Conservation (phyloP, 306 rosid genomes). For the Sindora glabra region DNA sequence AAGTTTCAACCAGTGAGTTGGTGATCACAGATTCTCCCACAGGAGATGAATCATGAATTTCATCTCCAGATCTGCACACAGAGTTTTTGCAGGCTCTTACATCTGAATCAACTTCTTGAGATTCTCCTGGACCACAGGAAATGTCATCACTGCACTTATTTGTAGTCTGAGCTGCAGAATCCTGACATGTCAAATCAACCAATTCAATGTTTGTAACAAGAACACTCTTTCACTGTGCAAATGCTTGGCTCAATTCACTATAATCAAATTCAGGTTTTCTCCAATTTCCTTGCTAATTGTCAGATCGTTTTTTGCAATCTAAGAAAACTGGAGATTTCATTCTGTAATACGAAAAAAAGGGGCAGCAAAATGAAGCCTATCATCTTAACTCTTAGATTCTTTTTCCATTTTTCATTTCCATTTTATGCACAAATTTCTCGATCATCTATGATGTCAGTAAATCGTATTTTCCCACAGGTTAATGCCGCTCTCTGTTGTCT, state of each 20-base stretch:
- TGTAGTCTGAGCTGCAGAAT: constrained; percentile 32
- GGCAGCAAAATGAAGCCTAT: not conserved
- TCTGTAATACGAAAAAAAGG: not conserved
- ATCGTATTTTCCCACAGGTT: too few species aligned
- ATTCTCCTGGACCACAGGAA: constrained; percentile 30
- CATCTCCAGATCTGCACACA: constrained; percentile 30
- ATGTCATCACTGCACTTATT: constrained; percentile 31
- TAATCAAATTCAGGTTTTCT: not conserved
- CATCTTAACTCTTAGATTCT: too few species aligned
- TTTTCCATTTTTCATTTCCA: not conserved
- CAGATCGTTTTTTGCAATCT: not conserved
- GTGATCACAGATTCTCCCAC: constrained; percentile 32
- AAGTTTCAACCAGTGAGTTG: constrained; percentile 38
- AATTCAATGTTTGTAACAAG: constrained; percentile 6
- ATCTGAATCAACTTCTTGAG: constrained; percentile 42
- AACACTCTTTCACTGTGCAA: constrained; percentile 1
- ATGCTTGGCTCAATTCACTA: not conserved
- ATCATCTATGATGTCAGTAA: not conserved
- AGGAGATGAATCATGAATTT: constrained; percentile 31
- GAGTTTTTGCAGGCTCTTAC: constrained; percentile 30
- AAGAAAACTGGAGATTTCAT: not conserved
- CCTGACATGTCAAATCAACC: constrained; percentile 48
- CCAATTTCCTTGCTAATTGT: not conserved
- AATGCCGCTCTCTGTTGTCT: too few species aligned
- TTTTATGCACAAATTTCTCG: not conserved